Evolutionary conservation across 257 asterid species (phyloP), one percentile per base, ranked within the genome.

Genomic region (Anisodus acutangulus): DNA sequence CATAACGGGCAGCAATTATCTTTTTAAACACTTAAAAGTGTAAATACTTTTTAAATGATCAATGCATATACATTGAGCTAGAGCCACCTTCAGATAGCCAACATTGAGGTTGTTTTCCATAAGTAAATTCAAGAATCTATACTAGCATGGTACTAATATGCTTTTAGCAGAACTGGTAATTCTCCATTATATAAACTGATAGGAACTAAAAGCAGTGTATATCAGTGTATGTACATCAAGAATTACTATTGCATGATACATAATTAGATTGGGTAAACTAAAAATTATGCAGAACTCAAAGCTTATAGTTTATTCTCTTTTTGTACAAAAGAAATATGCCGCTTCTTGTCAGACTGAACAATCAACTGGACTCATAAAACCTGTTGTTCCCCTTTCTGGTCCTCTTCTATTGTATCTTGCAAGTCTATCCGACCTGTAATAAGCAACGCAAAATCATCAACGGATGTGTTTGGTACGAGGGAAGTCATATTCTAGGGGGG

Each of bases 391-490:
- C 80, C 81, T 89, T 89, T 88, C 22, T 91, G 93, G 39, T 94
- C 97, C 87, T 94, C 97, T 12, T 92, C 90, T 71, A 93, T 91
- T 26, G 89, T 88, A 72, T 92, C 98, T 16, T 89, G 92, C 76
- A 94, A 63, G 78, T 91, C 96, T 70, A 94, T 88, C 66, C 87
- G 90, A 6, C 94, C 98, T 94, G 95, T 89, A 88, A 85, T 19
- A 57, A 11, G 5, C 12, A 69, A 43, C 37, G 63, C 16, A 47
- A 66, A 31, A 31, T 31, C 35, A 55, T 45, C 79, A 71, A 43
- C 39, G 35, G 35, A 31, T 31, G 35, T 31, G 35, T 31, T 31
- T 31, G 35, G 35, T 31, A 31, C 35, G 35, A 31, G 35, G 35
- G 35, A 31, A 31, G 35, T 31, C 35, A 31, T 31, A 31, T 31